Evolutionary conservation across 306 rosid species (phyloP).

Genomic region (Inga laurina): DNA sequence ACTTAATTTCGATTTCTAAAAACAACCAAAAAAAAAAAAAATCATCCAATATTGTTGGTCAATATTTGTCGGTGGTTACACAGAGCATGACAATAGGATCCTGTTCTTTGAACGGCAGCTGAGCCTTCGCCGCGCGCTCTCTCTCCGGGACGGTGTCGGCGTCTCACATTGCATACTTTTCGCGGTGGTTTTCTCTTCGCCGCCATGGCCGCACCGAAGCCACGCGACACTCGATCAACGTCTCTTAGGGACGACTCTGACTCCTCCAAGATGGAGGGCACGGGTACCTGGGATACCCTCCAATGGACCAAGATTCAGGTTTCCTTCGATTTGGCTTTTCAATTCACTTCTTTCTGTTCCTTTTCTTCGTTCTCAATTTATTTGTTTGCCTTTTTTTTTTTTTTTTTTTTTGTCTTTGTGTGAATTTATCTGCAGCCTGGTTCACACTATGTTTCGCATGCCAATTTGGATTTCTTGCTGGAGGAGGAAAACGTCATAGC

Average conservation of each 20-base stretch:
- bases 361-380: not conserved
- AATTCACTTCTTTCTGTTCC: not conserved
- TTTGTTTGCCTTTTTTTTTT: not conserved
- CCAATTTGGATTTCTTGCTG: constrained; percentile 71
- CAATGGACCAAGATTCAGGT: constrained; percentile 97
- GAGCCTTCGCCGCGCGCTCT: not conserved
- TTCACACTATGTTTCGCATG: constrained; percentile 51
- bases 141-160: not conserved
- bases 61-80: not conserved
- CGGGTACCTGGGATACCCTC: constrained; percentile 84
- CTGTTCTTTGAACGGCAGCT: not conserved
- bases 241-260: constrained; percentile 65
- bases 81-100: not conserved
- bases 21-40: too few relatives aligned
- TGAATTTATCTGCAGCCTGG: constrained; percentile 56
- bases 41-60: not conserved
- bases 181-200: constrained; percentile 35
- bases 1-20: not conserved
- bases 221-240: constrained; percentile 52
- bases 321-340: not conserved
- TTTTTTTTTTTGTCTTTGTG: not conserved
- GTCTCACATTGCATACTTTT: constrained; percentile 13
- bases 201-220: constrained; percentile 68
- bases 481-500: constrained; percentile 66
- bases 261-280: constrained; percentile 65